Evolutionary conservation across 192 early-diverging fungal species (phyloP).

Genomic region (Umbelopsis vinacea): DNA sequence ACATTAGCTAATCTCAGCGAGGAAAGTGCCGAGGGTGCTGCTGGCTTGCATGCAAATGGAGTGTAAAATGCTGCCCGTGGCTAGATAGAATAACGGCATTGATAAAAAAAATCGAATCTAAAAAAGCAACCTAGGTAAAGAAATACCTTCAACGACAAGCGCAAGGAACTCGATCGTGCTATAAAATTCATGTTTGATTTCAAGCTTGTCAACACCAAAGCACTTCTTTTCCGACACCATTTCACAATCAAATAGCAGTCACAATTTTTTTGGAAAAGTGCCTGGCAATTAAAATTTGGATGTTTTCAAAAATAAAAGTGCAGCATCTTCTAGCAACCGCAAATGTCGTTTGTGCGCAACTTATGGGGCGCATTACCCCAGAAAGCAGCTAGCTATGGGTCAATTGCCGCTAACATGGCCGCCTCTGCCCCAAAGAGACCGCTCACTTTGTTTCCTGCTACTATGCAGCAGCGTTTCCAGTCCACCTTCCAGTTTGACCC

Average conservation of each 20-base stretch:
- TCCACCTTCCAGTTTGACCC: slow-evolving; percentile 27
- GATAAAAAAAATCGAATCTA: not conserved
- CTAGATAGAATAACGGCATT: not conserved
- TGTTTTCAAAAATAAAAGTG: not conserved
- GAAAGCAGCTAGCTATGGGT: slow-evolving; percentile 24
- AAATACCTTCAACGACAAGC: not conserved
- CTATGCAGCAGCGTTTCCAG: slow-evolving; percentile 32
- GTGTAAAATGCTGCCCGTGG: not conserved
- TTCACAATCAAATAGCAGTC: not conserved
- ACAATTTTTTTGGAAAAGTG: slow-evolving; percentile 4
- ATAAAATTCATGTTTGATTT: not conserved
- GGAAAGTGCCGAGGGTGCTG: not conserved
- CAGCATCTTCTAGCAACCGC: slow-evolving; percentile 1
- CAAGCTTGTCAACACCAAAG: not conserved
- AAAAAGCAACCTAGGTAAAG: not conserved
- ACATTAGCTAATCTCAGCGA: not conserved
- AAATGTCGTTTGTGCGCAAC: slow-evolving; percentile 41
- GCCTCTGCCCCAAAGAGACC: slow-evolving; percentile 26
- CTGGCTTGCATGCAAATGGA: not conserved
- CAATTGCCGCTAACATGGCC: not conserved
- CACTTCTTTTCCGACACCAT: not conserved
- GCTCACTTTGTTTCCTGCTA: slow-evolving; percentile 29
- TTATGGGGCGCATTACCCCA: slow-evolving; percentile 34
- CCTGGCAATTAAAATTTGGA: slow-evolving; percentile 15
- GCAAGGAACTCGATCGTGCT: not conserved